These are phyloP conservation scores for Kazachstania africana DNA, from an alignment of 805 yeast genomes.

Conservation along the genomic window DNA sequence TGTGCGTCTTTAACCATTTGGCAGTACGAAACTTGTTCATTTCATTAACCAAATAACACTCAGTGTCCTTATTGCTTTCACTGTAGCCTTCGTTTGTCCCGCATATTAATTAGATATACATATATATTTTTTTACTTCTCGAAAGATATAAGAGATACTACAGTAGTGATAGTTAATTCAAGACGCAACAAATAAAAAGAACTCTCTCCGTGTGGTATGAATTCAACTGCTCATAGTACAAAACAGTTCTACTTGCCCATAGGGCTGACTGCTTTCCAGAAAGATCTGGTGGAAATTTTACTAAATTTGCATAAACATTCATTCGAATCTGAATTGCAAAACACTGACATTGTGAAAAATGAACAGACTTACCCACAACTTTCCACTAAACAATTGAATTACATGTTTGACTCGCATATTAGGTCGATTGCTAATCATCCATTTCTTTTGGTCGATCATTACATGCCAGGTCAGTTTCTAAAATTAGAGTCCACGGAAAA, in stretches of 20 bases:
- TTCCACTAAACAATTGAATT: constrained; percentile 24
- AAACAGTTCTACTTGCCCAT: constrained; percentile 27
- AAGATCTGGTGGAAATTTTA: constrained; percentile 32
- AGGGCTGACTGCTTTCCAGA: constrained; percentile 33
- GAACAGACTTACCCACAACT: constrained; percentile 19
- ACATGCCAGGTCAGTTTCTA: constrained; percentile 57
- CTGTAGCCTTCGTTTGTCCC: too few species aligned
- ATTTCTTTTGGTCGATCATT: constrained; percentile 62
- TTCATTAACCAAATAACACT: constrained; percentile 1
- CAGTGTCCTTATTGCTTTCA: background rate
- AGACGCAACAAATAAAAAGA: too few species aligned
- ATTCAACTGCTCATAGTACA: background rate
- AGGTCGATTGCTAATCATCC: constrained; percentile 52
- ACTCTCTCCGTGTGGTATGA: background rate
- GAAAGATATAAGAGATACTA: too few species aligned
- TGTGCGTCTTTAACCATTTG: constrained; percentile 44
- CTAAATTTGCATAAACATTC: constrained; percentile 32
- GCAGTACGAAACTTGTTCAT: constrained; percentile 42
- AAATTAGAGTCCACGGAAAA: constrained; percentile 53
- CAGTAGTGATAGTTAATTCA: too few species aligned
- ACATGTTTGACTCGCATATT: constrained; percentile 29
- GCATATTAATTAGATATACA: too few species aligned
- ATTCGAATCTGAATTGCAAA: constrained; percentile 14
- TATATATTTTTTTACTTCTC: too few species aligned
- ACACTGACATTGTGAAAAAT: background rate